Percentiles rank a stretch among this genome's conserved stretches.
Conservation (phyloP, 2,329 filamentous ascomycete species). For the Cercospora beticola region DNA sequence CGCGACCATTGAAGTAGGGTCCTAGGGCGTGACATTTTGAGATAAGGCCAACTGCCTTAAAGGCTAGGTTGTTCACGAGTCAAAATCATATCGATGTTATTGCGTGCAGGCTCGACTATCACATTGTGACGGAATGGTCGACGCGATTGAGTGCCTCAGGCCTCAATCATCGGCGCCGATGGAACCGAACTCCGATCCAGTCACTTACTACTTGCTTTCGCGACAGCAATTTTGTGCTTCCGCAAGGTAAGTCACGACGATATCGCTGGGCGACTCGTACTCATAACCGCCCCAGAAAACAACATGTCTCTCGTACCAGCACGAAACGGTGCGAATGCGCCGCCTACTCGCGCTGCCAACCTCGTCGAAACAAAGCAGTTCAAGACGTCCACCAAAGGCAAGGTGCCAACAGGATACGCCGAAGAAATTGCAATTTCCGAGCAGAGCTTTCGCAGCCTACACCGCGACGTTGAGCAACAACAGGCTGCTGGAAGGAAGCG, state of each 20-base stretch:
- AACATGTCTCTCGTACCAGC: constrained; percentile 37
- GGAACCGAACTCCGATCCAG: not conserved
- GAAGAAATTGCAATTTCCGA: constrained; percentile 89
- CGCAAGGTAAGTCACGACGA: constrained; percentile 22
- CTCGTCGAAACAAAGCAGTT: constrained; percentile 30
- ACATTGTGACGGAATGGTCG: not conserved
- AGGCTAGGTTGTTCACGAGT: not conserved
- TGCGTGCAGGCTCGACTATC: not conserved
- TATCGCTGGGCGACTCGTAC: constrained; percentile 10
- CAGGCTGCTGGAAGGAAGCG: constrained; percentile 62
- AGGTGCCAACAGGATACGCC: constrained; percentile 71
- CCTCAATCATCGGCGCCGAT: not conserved
- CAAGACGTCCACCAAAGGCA: constrained; percentile 43
- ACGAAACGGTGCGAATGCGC: constrained; percentile 38
- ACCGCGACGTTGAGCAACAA: constrained; percentile 68
- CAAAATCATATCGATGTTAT: not conserved
- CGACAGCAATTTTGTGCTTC: not conserved
- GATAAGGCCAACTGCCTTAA: not conserved
- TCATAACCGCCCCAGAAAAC: constrained; percentile 11
- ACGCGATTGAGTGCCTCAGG: not conserved
- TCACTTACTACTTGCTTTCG: not conserved
- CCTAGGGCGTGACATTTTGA: not conserved
- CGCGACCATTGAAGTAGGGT: not conserved
- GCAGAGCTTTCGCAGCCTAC: constrained; percentile 82
- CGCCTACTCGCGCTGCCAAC: constrained; percentile 32